Evolutionary conservation across 139 green algal species (phyloP).

Genomic region (Chlorella sorokiniana): DNA sequence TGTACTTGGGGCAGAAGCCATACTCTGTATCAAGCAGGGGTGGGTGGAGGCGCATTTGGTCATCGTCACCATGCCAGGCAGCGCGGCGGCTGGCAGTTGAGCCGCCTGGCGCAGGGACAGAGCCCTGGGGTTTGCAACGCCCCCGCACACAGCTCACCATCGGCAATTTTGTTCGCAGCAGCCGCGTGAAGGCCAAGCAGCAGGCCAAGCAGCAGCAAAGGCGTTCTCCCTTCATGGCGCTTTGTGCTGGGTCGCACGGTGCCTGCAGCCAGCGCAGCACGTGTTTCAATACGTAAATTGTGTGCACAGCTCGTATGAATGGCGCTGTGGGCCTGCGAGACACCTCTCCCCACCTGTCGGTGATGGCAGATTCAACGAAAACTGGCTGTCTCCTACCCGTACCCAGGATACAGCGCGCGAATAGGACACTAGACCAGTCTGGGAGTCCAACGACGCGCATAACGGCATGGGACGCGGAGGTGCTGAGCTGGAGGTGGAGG

Average conservation of each 20-base stretch:
- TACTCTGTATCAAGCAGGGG: constrained; percentile 9
- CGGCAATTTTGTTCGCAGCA: neutral
- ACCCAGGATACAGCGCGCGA: too few species aligned
- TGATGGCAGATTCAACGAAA: too few species aligned
- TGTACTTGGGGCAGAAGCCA: constrained; percentile 37
- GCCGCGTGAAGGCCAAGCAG: neutral
- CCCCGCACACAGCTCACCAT: neutral
- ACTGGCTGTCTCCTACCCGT: too few species aligned
- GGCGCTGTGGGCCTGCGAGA: too few species aligned
- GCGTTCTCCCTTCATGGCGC: neutral
- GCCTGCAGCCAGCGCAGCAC: neutral
- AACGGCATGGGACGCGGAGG: too few species aligned
- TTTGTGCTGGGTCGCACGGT: neutral
- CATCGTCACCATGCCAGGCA: neutral
- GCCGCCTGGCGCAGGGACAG: neutral
- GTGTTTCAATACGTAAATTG: too few species aligned
- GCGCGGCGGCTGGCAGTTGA: neutral
- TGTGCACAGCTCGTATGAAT: too few species aligned
- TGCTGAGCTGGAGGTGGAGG: neutral
- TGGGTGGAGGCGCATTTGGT: neutral
- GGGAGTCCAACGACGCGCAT: too few species aligned
- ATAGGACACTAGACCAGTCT: too few species aligned
- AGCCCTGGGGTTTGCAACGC: neutral
- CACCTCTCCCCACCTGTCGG: too few species aligned
- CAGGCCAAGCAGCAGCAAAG: constrained; percentile 7